These are phyloP conservation scores for Gigaspora rosea DNA, from an alignment of 192 early-diverging fungal genomes.

Conservation along the genomic window DNA sequence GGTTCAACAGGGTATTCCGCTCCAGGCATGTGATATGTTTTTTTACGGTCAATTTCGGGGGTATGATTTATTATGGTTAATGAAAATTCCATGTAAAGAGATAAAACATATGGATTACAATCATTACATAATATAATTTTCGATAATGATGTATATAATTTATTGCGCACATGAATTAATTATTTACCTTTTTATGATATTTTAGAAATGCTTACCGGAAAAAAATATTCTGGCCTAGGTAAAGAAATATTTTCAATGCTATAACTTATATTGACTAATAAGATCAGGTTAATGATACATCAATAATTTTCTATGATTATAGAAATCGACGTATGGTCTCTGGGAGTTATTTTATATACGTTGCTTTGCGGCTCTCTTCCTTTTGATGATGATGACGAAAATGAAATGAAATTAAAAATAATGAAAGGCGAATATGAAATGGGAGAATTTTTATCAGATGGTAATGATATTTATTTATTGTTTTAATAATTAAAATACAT, in stretches of 20 bases:
- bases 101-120: no score
- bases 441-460: conserved; percentile 55
- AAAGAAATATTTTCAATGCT: conserved; percentile 2
- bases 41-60: not conserved
- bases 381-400: conserved; percentile 82
- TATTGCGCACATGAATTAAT: no score
- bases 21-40: conserved; percentile 52
- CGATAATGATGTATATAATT: no score
- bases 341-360: conserved; percentile 92
- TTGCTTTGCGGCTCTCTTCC: conserved; percentile 78
- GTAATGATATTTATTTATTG: conserved; percentile 35
- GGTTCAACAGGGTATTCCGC: conserved; percentile 76
- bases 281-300: not conserved
- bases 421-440: conserved; percentile 72
- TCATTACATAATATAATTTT: no score
- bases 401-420: conserved; percentile 69
- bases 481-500: not conserved
- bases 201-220: conserved; percentile 70
- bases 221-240: conserved; percentile 81
- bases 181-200: no score
- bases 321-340: conserved; percentile 92
- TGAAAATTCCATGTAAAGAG: not conserved
- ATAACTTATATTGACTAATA: conserved; percentile 7
- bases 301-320: not conserved
- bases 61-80: not conserved